Conservation (phyloP, 1,139 yeast species). For the Blastobotrys petasosporus region DNA sequence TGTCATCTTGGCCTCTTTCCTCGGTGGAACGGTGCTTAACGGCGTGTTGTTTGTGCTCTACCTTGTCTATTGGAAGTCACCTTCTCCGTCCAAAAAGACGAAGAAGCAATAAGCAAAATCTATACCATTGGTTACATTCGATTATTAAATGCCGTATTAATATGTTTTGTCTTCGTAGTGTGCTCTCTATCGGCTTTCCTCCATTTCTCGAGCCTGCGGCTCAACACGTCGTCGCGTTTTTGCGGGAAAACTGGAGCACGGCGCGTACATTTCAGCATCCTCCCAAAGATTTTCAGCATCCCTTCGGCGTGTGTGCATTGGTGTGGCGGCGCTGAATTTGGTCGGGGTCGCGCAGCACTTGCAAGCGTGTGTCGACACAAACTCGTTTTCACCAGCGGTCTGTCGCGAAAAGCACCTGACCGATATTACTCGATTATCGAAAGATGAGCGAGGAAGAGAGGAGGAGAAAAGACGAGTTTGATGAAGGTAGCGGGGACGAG, state of each 20-base stretch:
- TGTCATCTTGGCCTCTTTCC: conserved; percentile 32
- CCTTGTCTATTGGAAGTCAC: conserved; percentile 30
- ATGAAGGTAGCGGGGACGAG: conserved; percentile 20
- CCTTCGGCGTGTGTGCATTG: neutral
- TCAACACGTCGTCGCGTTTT: too few relatives aligned
- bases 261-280: too few relatives aligned
- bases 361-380: too few relatives aligned
- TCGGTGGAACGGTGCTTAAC: conserved; percentile 33
- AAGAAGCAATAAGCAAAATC: neutral
- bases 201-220: too few relatives aligned
- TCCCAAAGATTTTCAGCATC: too few relatives aligned
- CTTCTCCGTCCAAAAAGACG: conserved; percentile 2
- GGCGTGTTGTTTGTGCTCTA: conserved; percentile 34
- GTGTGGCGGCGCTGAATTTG: neutral
- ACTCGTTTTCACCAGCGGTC: too few relatives aligned
- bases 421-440: neutral
- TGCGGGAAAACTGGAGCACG: too few relatives aligned
- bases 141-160: too few relatives aligned
- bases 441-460: conserved; percentile 20
- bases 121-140: neutral
- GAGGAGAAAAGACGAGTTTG: conserved; percentile 24
- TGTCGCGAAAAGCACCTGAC: neutral
- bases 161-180: too few relatives aligned
- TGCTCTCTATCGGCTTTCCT: too few relatives aligned
- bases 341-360: neutral